These are phyloP conservation scores for Hemileccinum rubropunctum DNA, from an alignment of 768 basidiomycete genomes.

Conservation along the genomic window DNA sequence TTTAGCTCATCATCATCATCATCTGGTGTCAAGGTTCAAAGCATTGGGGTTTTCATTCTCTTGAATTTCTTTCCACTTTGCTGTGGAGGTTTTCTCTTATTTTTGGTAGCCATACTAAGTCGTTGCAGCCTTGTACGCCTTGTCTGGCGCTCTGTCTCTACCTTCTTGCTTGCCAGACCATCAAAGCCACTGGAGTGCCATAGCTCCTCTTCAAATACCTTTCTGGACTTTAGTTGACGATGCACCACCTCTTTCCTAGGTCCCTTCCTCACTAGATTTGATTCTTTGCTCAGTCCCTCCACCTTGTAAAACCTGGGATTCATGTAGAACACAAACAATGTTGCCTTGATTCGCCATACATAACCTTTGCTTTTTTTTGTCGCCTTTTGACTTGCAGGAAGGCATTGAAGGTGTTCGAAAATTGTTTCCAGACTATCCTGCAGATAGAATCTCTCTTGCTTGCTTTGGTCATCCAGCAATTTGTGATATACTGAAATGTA, in stretches of 20 bases:
- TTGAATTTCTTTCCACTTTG: no score
- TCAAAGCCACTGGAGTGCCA: neutral
- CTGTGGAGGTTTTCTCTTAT: neutral
- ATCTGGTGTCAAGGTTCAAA: no score
- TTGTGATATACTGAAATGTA: constrained; percentile 6
- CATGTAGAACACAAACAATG: neutral
- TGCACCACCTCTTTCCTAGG: neutral
- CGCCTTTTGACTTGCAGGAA: constrained; percentile 3
- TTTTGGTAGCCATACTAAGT: neutral
- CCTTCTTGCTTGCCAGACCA: neutral
- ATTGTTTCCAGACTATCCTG: neutral
- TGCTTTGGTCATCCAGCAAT: neutral
- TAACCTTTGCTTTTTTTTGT: constrained; percentile 6
- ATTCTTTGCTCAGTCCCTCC: neutral
- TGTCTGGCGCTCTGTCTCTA: neutral
- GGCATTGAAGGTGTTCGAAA: constrained; percentile 3
- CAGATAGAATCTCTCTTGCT: neutral
- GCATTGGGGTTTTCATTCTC: no score
- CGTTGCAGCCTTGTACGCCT: neutral
- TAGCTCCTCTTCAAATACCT: constrained; percentile 1
- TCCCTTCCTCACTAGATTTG: neutral
- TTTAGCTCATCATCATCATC: no score
- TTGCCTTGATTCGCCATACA: neutral
- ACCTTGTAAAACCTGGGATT: constrained; percentile 10
- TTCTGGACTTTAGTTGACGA: neutral